These are phyloP conservation scores for Apiosordaria backusii DNA, from an alignment of 495 filamentous ascomycete species.

Conservation along the genomic window DNA sequence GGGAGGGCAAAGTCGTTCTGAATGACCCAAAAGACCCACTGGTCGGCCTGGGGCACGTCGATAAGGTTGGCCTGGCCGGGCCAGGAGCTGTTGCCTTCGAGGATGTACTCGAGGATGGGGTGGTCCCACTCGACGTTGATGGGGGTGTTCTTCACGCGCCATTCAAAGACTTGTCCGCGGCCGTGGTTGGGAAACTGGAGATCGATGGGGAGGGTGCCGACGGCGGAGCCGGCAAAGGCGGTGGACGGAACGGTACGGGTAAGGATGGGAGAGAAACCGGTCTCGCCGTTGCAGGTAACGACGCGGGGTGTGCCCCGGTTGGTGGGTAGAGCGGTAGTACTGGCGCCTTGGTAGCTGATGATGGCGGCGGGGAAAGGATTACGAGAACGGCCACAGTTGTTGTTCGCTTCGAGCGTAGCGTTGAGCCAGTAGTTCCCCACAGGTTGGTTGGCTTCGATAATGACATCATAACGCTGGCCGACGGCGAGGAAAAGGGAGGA, in stretches of 20 bases:
- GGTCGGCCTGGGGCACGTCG: constrained; percentile 27
- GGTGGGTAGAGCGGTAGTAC: constrained; percentile 24
- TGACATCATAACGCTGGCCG: constrained; percentile 68
- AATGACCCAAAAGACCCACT: constrained; percentile 37
- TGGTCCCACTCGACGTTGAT: constrained; percentile 38
- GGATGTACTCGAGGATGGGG: constrained; percentile 33
- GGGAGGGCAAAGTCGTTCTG: constrained; percentile 30
- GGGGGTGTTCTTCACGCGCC: constrained; percentile 32
- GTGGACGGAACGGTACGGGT: constrained; percentile 18
- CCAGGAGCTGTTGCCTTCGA: constrained; percentile 30
- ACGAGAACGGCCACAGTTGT: constrained; percentile 26
- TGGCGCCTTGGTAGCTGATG: constrained; percentile 39
- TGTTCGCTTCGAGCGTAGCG: constrained; percentile 29
- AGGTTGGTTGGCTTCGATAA: constrained; percentile 56
- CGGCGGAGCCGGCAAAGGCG: constrained; percentile 13
- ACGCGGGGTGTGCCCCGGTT: constrained; percentile 20
- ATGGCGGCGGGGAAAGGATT: constrained; percentile 33
- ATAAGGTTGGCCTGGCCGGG: constrained; percentile 32
- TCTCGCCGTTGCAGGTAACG: constrained; percentile 26
- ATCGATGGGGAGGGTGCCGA: constrained; percentile 16
- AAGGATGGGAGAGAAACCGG: constrained; percentile 25
- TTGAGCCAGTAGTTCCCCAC: constrained; percentile 58
- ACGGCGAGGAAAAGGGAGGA: constrained; percentile 53
- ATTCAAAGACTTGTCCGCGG: constrained; percentile 29
- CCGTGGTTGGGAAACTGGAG: constrained; percentile 12